Evolutionary conservation across 2,329 filamentous ascomycete species (phyloP), one percentile per base, ranked within the genome.

Genomic region (Aphanocladium album): DNA sequence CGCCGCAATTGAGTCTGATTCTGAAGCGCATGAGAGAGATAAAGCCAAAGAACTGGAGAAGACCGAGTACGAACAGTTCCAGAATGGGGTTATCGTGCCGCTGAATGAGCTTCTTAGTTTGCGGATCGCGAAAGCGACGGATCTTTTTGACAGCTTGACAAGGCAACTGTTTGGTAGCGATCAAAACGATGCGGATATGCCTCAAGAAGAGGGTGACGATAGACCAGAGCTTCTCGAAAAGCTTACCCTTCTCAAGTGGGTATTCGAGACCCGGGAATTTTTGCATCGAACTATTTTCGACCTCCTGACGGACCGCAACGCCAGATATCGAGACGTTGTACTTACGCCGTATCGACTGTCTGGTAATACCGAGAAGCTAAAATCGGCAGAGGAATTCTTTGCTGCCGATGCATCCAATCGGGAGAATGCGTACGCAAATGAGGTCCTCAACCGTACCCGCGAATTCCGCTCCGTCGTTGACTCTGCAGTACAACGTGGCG

Each of bases 131-230:
- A 84, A 86, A 57, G 89, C 91, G 0, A 90, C 89, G 0, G 80
- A 84, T 12, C 85, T 91, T n/a, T 93, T 97, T 65, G 84, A 90
- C 60, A 84, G 90, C 62, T 77, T 97, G 27, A 85, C 87, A 27
- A 82, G 83, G 11, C 86, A 88, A 47, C 80, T 97, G 0, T 90
- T 89, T 63, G 86, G 86, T 56, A 89, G 91, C 64, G 72, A 70
- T 19, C 70, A 73, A 27, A 75, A 88, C 83, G 61, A 88, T 84
- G 70, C 92, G 0, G 93, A 96, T 68, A 86, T 91, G 73, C 89
- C 92, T 0, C 93, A 97, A 72, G 92, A 96, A 73, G 93, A 97
- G 76, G 93, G 95, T 19, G 93, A 98, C 67, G 93, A 97, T 72
- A 88, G 93, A 71, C 95, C 95, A 0, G 95, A 99, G 73, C 81